Evolutionary conservation across 2,329 filamentous ascomycete genomes (phyloP), one percentile per base, ranked within the genome.

Genomic region (Xylariaceae sp.): DNA sequence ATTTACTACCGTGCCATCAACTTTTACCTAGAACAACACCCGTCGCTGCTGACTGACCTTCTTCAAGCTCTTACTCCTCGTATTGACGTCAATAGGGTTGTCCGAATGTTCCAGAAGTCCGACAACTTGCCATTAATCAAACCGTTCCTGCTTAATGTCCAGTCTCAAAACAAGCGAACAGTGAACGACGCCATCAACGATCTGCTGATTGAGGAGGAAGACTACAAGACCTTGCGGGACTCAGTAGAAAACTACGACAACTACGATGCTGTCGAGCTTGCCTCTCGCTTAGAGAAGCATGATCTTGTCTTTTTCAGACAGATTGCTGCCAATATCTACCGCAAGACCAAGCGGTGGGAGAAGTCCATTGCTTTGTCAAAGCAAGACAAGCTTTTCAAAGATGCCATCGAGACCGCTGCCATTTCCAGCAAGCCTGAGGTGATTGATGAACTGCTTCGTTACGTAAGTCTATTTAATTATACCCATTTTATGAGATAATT

Each of bases 261-360:
- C 78, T 99, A 98, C 72, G 96, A 99, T 73, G 89, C 93, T 2
- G 90, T 96, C 45, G 93, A 96, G 21, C 85, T 99, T 58, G 96
- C 95, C 2, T 85, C 90, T 72, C 90, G 95, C 53, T 82, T 99
- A 10, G 96, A 99, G 84, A 95, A 95, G 80, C 96, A 99, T 71
- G 95, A 99, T 54, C 80, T 99, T 47, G 93, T 99, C 63, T 99
- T 99, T 83, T 99, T 99, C 89, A 89, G 95, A 71, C 95, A 99
- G 77, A 96, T 99, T 70, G 95, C 95, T 3, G 92, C 96, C 64
- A 96, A 84, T 77, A 99, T 99, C 75, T 99, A 98, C 81, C 92
- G 96, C 74, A 99, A 98, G 85, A 98, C 96, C 82, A 98, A 98
- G 89, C 87, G 95, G 62, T 99, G 96, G 96, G 93, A 98, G 80